Base-by-base conservation (phyloP, 192 early-diverging fungal genomes). In the Coemansia sp. region DNA sequence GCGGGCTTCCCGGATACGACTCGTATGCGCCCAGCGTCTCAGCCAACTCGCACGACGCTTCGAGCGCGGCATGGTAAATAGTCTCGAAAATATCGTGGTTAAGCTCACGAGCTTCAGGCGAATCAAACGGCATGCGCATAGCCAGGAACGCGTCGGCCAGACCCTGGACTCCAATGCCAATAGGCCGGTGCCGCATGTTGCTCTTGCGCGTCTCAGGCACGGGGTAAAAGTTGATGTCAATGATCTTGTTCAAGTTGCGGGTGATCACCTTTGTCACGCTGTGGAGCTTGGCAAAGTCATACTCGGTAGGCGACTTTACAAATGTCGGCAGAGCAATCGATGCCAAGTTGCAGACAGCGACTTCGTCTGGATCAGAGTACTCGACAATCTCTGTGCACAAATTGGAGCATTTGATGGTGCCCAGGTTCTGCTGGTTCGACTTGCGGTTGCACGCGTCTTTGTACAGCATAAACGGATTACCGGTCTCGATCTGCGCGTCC, bases 381-480 rank as follows among this genome's bases (percentile, higher is more conserved):
- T 98, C 90, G 47, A 98, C 92, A 81, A 98, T 96, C 67, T 98
- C 97, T 0, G 97, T 98, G 79, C 97, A 98, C 64, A 98, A 82
- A 76, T 98, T 98, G 61, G 88, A 90, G 84, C 94, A 98, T 79
- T 94, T 96, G 87, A 98, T 98, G 14, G 95, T 98, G 25, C 97
- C 97, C 42, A 98, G 81, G 82, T 98, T 97, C 81, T 97, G 93
- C 82, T 98, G 97, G 84, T 98, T 98, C 15, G 92, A 94, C 84
- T 98, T 98, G 80, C 91, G 84, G 82, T 98, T 98, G 84, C 97
- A 98, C 24, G 97, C 93, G 82, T 98, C 97, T 84, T 98, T 97
- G 87, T 98, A 98, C 31, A 98, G 87, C 91, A 98, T 97, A 68
- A 91, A 98, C 4, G 97, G 97, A 8, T 88, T 96, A 28, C 97